phyloP scores from a whole-genome alignment of 306 rosid genomes.

The Lotus japonicus region DNA sequence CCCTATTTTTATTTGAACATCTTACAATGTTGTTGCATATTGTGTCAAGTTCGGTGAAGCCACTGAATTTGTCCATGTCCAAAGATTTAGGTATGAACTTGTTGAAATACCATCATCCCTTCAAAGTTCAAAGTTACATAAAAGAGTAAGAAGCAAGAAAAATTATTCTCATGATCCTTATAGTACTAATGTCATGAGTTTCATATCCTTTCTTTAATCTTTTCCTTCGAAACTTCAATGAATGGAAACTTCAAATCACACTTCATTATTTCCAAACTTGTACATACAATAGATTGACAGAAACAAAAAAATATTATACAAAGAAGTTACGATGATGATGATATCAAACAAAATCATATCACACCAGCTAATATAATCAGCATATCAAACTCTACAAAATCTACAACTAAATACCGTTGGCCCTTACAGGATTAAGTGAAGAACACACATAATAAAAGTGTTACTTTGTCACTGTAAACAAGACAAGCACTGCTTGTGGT shows the following conservation, averaged over 20 bases:
- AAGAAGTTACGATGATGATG: slow-evolving; percentile 11
- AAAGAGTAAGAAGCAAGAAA: background rate
- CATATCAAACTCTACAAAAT: slow-evolving; percentile 45
- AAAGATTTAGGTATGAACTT: no score
- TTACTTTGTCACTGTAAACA: slow-evolving; percentile 21
- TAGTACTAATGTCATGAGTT: background rate
- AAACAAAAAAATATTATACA: background rate
- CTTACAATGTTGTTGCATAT: no score
- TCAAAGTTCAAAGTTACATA: background rate
- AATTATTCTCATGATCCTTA: background rate
- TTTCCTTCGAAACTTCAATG: slow-evolving; percentile 2
- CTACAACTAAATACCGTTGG: slow-evolving; percentile 19
- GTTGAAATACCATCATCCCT: no score
- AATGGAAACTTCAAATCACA: background rate
- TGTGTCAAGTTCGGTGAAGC: no score
- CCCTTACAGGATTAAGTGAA: background rate
- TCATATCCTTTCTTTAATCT: slow-evolving; percentile 3
- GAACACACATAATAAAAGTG: background rate
- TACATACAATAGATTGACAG: slow-evolving; percentile 10
- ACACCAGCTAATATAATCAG: slow-evolving; percentile 43
- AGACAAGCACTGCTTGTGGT: slow-evolving; percentile 23
- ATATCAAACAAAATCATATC: slow-evolving; percentile 38
- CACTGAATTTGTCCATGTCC: no score
- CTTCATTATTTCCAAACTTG: slow-evolving; percentile 21
- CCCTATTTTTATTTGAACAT: no score